A percentile compares a stretch with the other conserved stretches of the same genome.
Conservation (phyloP, 148 eudicot genomes). For the Rhododendron simsii region DNA sequence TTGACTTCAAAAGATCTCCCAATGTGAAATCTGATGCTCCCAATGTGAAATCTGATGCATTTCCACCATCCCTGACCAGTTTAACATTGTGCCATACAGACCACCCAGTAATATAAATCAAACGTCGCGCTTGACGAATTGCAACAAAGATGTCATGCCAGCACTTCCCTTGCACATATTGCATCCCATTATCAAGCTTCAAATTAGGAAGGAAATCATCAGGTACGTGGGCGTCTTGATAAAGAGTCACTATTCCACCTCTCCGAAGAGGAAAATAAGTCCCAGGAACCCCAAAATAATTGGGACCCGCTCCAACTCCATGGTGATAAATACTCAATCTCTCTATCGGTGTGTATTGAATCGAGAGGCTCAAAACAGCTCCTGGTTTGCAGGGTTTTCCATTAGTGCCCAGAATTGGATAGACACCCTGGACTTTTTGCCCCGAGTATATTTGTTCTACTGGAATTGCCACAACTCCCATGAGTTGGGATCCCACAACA, state of each 20-base stretch:
- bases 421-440: constrained; percentile 48
- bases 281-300: constrained; percentile 65
- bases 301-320: constrained; percentile 91
- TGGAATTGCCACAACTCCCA: constrained; percentile 73
- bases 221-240: constrained; percentile 97
- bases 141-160: constrained; percentile 85
- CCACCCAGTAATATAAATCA: constrained; percentile 94
- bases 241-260: constrained; percentile 81
- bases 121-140: constrained; percentile 61
- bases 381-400: constrained; percentile 85
- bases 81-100: constrained; percentile 89
- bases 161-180: constrained; percentile 81
- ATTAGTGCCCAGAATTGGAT: constrained; percentile 51
- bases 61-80: constrained; percentile 55
- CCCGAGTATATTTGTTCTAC: constrained; percentile 60
- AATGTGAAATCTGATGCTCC: constrained; percentile 56
- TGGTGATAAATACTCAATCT: constrained; percentile 56
- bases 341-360: constrained; percentile 65
- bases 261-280: constrained; percentile 87
- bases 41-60: constrained; percentile 38
- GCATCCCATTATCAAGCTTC: constrained; percentile 48
- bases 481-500: constrained; percentile 84
- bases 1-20: constrained; percentile 82
- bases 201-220: constrained; percentile 64
- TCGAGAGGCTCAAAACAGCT: constrained; percentile 65